Percentiles rank a stretch among this genome's conserved stretches.
These are phyloP conservation scores for Pythium grandisporangium DNA, from an alignment of 352 stramenopile species.

Conservation along the genomic window DNA sequence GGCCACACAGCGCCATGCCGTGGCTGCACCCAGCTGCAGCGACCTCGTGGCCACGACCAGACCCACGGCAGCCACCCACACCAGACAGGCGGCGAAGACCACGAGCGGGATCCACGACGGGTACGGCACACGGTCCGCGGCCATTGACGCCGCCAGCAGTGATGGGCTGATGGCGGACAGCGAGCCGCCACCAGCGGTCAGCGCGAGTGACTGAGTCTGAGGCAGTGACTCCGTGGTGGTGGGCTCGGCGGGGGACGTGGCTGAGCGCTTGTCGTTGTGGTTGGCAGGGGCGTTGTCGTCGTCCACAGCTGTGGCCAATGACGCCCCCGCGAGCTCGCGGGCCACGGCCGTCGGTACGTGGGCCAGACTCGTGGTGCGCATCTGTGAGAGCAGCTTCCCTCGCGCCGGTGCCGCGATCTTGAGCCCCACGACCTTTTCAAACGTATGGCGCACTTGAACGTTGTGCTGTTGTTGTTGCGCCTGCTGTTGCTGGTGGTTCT, in stretches of 20 bases:
- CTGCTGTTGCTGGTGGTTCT: neutral
- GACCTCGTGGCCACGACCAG: constrained; percentile 33
- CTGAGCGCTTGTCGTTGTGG: constrained; percentile 6
- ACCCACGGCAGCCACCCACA: constrained; percentile 32
- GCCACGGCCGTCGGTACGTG: constrained; percentile 38
- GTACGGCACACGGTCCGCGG: constrained; percentile 58
- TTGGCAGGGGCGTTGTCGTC: constrained; percentile 1
- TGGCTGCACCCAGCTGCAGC: constrained; percentile 30
- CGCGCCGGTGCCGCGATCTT: constrained; percentile 59
- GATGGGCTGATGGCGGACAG: no score
- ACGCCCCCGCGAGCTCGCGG: constrained; percentile 22
- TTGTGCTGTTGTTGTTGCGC: no score
- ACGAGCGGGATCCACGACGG: constrained; percentile 56
- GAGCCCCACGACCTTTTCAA: constrained; percentile 60
- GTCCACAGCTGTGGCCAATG: constrained; percentile 1
- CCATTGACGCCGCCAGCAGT: no score
- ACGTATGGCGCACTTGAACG: constrained; percentile 35
- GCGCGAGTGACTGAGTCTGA: neutral
- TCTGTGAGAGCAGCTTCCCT: constrained; percentile 55
- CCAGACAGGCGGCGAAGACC: constrained; percentile 25
- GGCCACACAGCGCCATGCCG: constrained; percentile 40
- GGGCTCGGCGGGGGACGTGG: constrained; percentile 5
- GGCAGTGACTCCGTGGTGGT: neutral
- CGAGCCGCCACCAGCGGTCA: no score
- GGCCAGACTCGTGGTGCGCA: constrained; percentile 44